Evolutionary conservation across 2,329 filamentous ascomycete genomes (phyloP).

Genomic region (Esteya vermicola): DNA sequence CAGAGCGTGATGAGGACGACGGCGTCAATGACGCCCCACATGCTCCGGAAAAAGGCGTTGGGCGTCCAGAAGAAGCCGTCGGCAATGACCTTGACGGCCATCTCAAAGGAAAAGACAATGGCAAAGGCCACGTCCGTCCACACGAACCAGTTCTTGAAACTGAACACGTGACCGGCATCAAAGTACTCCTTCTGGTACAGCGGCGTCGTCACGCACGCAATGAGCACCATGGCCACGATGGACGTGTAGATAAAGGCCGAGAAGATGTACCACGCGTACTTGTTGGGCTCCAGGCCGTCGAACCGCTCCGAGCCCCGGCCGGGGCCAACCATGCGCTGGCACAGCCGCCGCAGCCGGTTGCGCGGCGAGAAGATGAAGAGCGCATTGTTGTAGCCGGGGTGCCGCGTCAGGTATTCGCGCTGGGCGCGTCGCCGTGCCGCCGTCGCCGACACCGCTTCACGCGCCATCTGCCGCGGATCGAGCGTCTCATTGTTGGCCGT

Average conservation of each 20-base stretch:
- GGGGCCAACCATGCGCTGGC: conserved; percentile 81
- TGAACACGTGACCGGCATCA: conserved; percentile 38
- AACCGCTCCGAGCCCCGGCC: conserved; percentile 76
- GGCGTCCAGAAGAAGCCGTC: conserved; percentile 95
- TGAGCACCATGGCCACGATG: conserved; percentile 93
- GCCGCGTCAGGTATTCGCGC: conserved; percentile 71
- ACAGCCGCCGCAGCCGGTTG: conserved; percentile 67
- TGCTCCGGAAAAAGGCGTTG: conserved; percentile 91
- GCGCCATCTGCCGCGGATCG: conserved; percentile 77
- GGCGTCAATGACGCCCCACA: conserved; percentile 92
- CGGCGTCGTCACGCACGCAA: conserved; percentile 89
- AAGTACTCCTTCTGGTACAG: conserved; percentile 88
- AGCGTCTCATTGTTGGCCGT: conserved; percentile 62
- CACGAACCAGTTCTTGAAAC: conserved; percentile 75
- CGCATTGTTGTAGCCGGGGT: conserved; percentile 87
- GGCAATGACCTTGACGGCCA: conserved; percentile 80
- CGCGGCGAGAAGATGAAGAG: conserved; percentile 72
- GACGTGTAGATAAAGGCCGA: conserved; percentile 87
- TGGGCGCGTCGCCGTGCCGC: conserved; percentile 77
- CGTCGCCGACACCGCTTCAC: conserved; percentile 73
- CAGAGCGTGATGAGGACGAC: conserved; percentile 85
- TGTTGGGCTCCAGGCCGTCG: conserved; percentile 80
- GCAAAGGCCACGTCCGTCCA: conserved; percentile 90
- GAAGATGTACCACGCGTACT: conserved; percentile 81
- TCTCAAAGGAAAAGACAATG: conserved; percentile 71